These are phyloP conservation scores for Dothideomycetes sp. DNA, from an alignment of 2,329 filamentous ascomycete species.

Conservation along the genomic window DNA sequence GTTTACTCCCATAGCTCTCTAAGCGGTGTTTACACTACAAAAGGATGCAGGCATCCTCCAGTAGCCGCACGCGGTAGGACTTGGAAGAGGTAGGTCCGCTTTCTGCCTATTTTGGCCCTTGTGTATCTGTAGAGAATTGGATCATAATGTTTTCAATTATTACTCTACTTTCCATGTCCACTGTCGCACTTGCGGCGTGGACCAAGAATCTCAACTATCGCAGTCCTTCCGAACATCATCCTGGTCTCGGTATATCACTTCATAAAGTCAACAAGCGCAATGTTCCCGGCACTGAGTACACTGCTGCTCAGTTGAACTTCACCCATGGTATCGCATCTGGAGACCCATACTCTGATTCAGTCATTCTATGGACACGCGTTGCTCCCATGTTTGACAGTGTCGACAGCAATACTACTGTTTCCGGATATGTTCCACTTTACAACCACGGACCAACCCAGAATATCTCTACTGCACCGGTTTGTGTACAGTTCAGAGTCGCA, in stretches of 20 bases:
- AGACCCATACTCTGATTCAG: slow-evolving; percentile 33
- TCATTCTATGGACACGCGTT: slow-evolving; percentile 31
- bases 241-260: slow-evolving; percentile 53
- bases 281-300: slow-evolving; percentile 31
- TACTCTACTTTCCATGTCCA: slow-evolving; percentile 13
- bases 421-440: slow-evolving; percentile 44
- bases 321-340: slow-evolving; percentile 47
- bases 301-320: slow-evolving; percentile 44
- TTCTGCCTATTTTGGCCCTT: too few species aligned
- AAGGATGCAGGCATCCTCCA: too few species aligned
- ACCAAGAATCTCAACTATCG: slow-evolving; percentile 53
- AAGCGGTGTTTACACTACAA: too few species aligned
- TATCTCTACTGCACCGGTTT: slow-evolving; percentile 50
- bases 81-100: too few species aligned
- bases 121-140: too few species aligned
- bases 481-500: slow-evolving; percentile 54
- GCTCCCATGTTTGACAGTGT: slow-evolving; percentile 29
- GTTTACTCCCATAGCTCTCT: too few species aligned
- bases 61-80: too few species aligned
- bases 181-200: slow-evolving; percentile 19
- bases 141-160: slow-evolving; percentile 4
- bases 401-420: slow-evolving; percentile 38
- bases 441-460: slow-evolving; percentile 42
- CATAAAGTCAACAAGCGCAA: slow-evolving; percentile 48
- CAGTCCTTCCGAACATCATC: slow-evolving; percentile 54